phyloP scores from a whole-genome alignment of 1,139 yeast genomes.

The Hemisphaericaspora xylanilytica region DNA sequence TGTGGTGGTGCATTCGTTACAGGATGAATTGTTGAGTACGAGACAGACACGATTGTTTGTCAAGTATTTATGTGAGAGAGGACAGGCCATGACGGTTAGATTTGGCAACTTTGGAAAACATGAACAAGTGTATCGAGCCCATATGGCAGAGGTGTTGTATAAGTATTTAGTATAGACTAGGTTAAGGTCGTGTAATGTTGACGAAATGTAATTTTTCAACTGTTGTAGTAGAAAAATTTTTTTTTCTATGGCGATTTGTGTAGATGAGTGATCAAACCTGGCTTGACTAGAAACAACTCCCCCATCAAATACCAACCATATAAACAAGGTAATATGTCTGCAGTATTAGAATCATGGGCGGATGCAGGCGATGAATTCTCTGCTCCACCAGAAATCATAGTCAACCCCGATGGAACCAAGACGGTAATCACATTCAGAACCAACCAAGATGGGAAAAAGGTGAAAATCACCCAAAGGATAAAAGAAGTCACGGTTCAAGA shows the following conservation, averaged over 20 bases:
- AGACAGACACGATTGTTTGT: conserved; percentile 24
- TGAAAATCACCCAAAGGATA: conserved; percentile 82
- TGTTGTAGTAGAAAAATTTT: too few relatives aligned
- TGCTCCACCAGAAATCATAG: conserved; percentile 70
- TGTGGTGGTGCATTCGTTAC: conserved; percentile 26
- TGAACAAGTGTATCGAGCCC: conserved; percentile 27
- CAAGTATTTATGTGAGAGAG: conserved; percentile 15
- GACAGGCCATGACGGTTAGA: conserved; percentile 10
- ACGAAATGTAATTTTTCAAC: too few relatives aligned
- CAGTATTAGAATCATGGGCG: conserved; percentile 58
- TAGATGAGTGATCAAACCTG: too few relatives aligned
- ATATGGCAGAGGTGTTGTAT: not conserved
- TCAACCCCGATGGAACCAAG: conserved; percentile 84
- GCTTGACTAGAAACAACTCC: too few relatives aligned
- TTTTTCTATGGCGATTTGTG: too few relatives aligned
- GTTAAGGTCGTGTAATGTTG: too few relatives aligned
- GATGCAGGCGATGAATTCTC: conserved; percentile 66
- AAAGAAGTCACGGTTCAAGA: conserved; percentile 76
- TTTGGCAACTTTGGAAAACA: conserved; percentile 32
- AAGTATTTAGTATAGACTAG: not conserved
- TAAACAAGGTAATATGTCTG: conserved; percentile 38
- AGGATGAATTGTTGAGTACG: conserved; percentile 35
- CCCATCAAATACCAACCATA: too few relatives aligned
- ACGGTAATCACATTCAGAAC: conserved; percentile 77
- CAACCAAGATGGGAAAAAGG: conserved; percentile 79